These are phyloP conservation scores for Peribolospora baueri DNA, from an alignment of 768 basidiomycete genomes.

Conservation along the genomic window DNA sequence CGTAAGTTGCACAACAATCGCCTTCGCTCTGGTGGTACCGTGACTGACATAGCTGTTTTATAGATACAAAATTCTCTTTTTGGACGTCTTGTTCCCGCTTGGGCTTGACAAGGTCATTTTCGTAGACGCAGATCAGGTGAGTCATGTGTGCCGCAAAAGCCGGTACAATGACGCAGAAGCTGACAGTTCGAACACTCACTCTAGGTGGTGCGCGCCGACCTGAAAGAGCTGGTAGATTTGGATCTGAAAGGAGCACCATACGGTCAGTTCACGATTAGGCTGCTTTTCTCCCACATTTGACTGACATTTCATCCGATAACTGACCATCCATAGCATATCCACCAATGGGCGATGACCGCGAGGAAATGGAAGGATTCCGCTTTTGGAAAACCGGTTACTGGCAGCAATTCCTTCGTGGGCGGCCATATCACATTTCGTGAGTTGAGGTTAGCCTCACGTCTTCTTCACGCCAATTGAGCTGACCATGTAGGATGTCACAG, in stretches of 20 bases:
- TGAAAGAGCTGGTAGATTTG: constrained; percentile 79
- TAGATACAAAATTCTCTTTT: constrained; percentile 88
- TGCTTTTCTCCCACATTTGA: background rate
- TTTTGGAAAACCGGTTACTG: constrained; percentile 98
- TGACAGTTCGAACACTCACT: background rate
- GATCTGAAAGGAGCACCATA: constrained; percentile 84
- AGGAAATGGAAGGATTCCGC: constrained; percentile 88
- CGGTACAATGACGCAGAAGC: background rate
- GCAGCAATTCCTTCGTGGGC: constrained; percentile 60
- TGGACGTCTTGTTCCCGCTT: constrained; percentile 97
- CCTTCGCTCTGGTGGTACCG: too few species aligned
- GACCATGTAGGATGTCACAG: constrained; percentile 22
- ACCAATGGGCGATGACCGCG: constrained; percentile 88
- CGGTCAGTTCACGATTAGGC: constrained; percentile 19
- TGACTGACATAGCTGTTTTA: background rate
- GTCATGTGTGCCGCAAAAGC: background rate
- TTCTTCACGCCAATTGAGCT: background rate
- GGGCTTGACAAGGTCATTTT: constrained; percentile 97
- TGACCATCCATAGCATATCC: constrained; percentile 30
- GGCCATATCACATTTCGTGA: constrained; percentile 85
- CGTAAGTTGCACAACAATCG: constrained; percentile 18
- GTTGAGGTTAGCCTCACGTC: constrained; percentile 6
- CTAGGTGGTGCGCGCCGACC: constrained; percentile 72
- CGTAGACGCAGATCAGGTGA: constrained; percentile 71
- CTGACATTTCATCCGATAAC: background rate